Evolutionary conservation across 2,329 filamentous ascomycete species (phyloP), one percentile per base, ranked within the genome.

Genomic region (Celoporthe dispersa): DNA sequence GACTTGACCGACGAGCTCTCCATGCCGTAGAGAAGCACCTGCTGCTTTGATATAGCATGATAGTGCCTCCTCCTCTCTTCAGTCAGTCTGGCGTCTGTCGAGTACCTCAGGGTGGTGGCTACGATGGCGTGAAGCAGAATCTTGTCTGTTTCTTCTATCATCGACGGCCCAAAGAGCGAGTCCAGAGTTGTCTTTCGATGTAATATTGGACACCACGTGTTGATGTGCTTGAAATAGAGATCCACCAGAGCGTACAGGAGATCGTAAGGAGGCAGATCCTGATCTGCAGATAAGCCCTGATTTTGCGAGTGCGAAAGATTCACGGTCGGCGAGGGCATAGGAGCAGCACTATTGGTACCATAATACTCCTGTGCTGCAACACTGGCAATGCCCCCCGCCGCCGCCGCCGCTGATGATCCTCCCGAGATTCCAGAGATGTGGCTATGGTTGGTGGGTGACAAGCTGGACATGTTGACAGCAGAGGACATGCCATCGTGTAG

Each of bases 1-100:
- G 93, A 90, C 78, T 94, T 95, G 70, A 97, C 93, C 0, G 94
- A 96, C 16, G 93, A 94, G 75, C 96, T 94, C 76, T 97, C 94
- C 75, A 97, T 87, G 5, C 94, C 94, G 75, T 97, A 97, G 0
- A 97, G 85, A 16, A 97, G 79, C 0, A 98, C 94, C 71, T 91
- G 93, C 75, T 95, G 91, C 79, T 97, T 97, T 0, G 94, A 94
- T 2, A 89, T 86, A 70, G 90, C 87, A 77, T 97, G 92, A 75
- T 96, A 97, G 41, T 91, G 89, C 63, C 88, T 86, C 71, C 93
- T 86, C 73, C 90, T 89, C 65, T 92, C 90, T 2, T 92, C 88
- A 0, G 90, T 94, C 39, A 97, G 84, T 60, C 93, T 86, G 31
- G 85, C 80, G 77, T 97, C 94, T 3, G 87, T 91, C 0, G 93